Percentiles rank a stretch among this genome's conserved stretches.
Evolutionary conservation across 179 eudicot genomes (phyloP).

Genomic region (Beta macrorhiza): DNA sequence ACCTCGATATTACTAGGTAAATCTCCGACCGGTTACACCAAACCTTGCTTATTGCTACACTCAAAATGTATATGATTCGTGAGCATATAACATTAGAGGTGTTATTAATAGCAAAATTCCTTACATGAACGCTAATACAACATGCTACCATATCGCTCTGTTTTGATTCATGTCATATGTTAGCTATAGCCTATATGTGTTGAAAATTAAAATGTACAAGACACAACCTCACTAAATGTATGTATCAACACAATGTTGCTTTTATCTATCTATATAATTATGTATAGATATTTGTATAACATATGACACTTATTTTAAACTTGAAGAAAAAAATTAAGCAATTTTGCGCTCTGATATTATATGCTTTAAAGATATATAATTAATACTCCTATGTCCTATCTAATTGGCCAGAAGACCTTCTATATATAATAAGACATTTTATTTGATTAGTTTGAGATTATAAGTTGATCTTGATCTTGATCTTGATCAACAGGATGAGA

Average conservation of each 20-base stretch:
- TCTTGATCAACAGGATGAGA: slow-evolving; percentile 25
- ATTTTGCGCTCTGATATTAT: no score
- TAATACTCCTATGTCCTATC: background rate
- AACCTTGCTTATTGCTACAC: no score
- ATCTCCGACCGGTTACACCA: no score
- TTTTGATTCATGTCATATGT: background rate
- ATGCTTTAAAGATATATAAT: no score
- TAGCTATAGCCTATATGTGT: background rate
- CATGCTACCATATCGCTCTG: no score
- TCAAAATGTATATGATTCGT: no score
- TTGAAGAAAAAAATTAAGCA: slow-evolving; percentile 8
- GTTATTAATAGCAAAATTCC: no score
- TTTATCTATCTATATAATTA: background rate
- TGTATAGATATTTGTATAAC: slow-evolving; percentile 8
- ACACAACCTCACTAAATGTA: no score
- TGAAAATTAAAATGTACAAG: background rate
- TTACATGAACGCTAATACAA: no score
- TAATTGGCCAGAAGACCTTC: background rate
- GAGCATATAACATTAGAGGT: no score
- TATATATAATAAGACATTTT: background rate
- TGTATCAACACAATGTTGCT: background rate
- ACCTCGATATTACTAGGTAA: no score
- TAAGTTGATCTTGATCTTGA: slow-evolving; percentile 24
- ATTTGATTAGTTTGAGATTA: background rate
- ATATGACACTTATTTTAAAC: slow-evolving; percentile 8